Conservation (phyloP, 345 rosid genomes). For the Aegle marmelos region DNA sequence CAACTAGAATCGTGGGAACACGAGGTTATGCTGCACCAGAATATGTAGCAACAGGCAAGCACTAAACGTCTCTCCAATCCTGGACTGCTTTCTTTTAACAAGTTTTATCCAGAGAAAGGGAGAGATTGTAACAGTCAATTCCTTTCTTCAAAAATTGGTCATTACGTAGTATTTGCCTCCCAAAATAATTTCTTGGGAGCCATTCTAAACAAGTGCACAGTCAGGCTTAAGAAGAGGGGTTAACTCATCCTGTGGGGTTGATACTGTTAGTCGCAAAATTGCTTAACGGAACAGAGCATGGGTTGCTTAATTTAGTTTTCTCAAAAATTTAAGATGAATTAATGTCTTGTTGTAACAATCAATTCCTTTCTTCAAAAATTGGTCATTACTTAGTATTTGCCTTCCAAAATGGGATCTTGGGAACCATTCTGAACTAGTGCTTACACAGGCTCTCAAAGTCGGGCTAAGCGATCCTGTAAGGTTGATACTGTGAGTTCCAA, state of each 20-base stretch:
- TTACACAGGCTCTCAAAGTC: not conserved
- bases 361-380: not conserved
- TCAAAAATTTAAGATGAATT: not conserved
- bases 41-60: conserved; percentile 76
- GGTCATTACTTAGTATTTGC: not conserved
- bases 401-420: not conserved
- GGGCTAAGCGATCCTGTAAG: not conserved
- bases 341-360: not conserved
- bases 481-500: not conserved
- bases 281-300: not conserved
- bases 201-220: not conserved
- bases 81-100: not conserved
- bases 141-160: not conserved
- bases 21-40: conserved; percentile 96
- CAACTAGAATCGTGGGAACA: conserved; percentile 85
- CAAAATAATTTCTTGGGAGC: not conserved
- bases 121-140: not conserved
- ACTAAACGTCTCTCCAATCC: not conserved
- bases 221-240: not conserved
- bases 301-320: not conserved
- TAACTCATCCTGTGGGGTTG: not conserved
- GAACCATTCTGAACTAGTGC: not conserved
- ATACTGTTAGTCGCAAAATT: not conserved
- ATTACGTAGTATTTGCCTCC: not conserved
- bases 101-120: not conserved